Conservation (phyloP, 2,329 filamentous ascomycete genomes). For the Seiridium cupressi region DNA sequence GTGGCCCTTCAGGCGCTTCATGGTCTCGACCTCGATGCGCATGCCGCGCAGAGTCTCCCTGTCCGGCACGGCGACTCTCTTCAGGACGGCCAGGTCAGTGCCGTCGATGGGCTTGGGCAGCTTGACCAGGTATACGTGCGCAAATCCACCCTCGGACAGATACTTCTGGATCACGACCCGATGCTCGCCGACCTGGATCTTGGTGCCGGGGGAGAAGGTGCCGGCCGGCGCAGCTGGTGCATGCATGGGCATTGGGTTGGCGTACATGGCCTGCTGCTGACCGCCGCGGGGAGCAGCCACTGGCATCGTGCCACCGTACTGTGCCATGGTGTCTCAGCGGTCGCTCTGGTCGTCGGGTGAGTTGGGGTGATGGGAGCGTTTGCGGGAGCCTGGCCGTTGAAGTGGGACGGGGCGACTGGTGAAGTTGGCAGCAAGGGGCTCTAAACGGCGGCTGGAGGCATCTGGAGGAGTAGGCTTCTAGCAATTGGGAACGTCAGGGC, state of each 20-base stretch:
- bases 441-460: slow-evolving; percentile 13
- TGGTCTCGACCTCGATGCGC: slow-evolving; percentile 98
- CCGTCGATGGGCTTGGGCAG: slow-evolving; percentile 75
- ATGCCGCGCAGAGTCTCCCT: slow-evolving; percentile 93
- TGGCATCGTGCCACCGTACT: slow-evolving; percentile 24
- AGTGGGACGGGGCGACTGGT: slow-evolving; percentile 4
- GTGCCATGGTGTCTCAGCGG: slow-evolving; percentile 19
- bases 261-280: slow-evolving; percentile 35
- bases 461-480: slow-evolving; percentile 8
- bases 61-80: slow-evolving; percentile 94
- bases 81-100: slow-evolving; percentile 80
- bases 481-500: no score
- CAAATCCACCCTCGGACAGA: slow-evolving; percentile 95
- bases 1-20: slow-evolving; percentile 99
- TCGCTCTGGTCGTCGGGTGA: neutral
- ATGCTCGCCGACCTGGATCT: slow-evolving; percentile 93
- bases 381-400: neutral
- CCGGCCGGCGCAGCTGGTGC: slow-evolving; percentile 60
- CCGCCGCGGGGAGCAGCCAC: slow-evolving; percentile 36
- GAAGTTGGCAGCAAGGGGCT: slow-evolving; percentile 5
- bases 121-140: slow-evolving; percentile 95
- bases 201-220: slow-evolving; percentile 89
- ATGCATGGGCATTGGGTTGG: slow-evolving; percentile 34
- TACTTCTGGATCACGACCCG: slow-evolving; percentile 95
- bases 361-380: neutral